Percentiles rank a stretch among this genome's conserved stretches.
phyloP scores from a whole-genome alignment of 2,329 filamentous ascomycete genomes.

The Aspergillus sp. region DNA sequence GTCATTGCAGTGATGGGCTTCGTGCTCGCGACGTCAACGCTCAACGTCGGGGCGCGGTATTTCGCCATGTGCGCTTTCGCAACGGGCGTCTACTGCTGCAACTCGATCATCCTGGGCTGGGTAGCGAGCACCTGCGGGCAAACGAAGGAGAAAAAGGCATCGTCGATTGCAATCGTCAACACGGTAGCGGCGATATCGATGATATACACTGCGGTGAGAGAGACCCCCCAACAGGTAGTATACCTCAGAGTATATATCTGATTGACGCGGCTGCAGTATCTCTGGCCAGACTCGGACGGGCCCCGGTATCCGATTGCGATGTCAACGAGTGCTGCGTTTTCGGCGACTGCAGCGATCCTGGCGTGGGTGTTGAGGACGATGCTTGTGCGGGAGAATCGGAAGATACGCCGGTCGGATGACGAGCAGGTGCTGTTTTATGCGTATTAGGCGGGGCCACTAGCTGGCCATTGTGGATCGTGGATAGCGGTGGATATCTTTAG shows the following conservation, averaged over 20 bases:
- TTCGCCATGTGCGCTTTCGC: slow-evolving; percentile 32
- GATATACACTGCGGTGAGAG: not conserved
- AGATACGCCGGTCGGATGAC: slow-evolving; percentile 18
- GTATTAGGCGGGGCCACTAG: too few species aligned
- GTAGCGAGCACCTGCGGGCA: slow-evolving; percentile 43
- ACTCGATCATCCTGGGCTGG: slow-evolving; percentile 46
- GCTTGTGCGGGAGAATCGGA: slow-evolving; percentile 16
- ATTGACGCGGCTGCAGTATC: too few species aligned
- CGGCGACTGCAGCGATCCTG: not conserved
- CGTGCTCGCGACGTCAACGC: slow-evolving; percentile 26
- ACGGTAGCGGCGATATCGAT: slow-evolving; percentile 16
- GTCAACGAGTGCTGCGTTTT: too few species aligned
- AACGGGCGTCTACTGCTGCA: slow-evolving; percentile 32
- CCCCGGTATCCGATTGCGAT: too few species aligned
- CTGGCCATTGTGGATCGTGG: too few species aligned
- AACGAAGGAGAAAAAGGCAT: slow-evolving; percentile 46
- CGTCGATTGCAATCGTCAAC: slow-evolving; percentile 44
- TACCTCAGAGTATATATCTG: too few species aligned
- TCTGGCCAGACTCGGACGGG: too few species aligned
- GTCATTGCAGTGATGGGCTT: slow-evolving; percentile 32
- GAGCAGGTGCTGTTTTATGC: not conserved
- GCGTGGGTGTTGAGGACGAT: not conserved
- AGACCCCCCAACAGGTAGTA: too few species aligned
- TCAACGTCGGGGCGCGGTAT: slow-evolving; percentile 31
- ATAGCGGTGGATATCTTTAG: too few species aligned